Conservation (phyloP, 768 basidiomycete species). For the Lentinula boryana region DNA sequence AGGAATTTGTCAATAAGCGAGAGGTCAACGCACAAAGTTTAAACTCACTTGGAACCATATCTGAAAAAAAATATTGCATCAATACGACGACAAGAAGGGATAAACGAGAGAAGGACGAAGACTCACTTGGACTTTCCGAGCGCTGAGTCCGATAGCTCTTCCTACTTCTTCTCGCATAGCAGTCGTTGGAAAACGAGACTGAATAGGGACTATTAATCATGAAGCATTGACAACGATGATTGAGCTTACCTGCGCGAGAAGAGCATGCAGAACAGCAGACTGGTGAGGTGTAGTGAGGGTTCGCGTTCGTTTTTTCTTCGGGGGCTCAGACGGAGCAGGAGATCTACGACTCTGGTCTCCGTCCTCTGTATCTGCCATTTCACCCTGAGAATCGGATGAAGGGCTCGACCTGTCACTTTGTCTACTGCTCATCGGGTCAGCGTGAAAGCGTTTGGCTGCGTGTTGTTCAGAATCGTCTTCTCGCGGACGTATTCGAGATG, state of each 20-base stretch:
- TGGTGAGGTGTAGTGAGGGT: conserved; percentile 86
- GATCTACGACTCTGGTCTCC: conserved; percentile 37
- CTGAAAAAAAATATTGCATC: conserved; percentile 28
- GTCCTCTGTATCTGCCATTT: conserved; percentile 55
- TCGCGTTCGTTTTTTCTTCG: conserved; percentile 79
- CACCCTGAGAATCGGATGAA: conserved; percentile 48
- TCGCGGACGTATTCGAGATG: conserved; percentile 16
- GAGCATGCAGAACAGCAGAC: conserved; percentile 78
- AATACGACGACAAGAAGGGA: conserved; percentile 10
- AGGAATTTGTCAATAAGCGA: conserved; percentile 15
- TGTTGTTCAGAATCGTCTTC: conserved; percentile 23
- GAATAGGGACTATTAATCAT: conserved; percentile 1
- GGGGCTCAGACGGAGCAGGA: conserved; percentile 28
- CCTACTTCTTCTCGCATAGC: conserved; percentile 86
- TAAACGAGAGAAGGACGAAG: conserved; percentile 9
- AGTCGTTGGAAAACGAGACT: conserved; percentile 89
- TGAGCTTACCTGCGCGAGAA: conserved; percentile 71
- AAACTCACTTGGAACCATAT: conserved; percentile 81
- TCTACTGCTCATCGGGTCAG: conserved; percentile 20
- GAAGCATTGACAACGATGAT: conserved; percentile 7
- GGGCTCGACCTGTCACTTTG: conserved; percentile 29
- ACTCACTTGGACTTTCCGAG: conserved; percentile 84
- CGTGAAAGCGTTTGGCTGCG: conserved; percentile 40
- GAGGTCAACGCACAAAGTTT: conserved; percentile 4
- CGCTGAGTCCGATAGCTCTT: conserved; percentile 80